phyloP scores from a whole-genome alignment of 2,329 filamentous ascomycete species.

The Sporothrix protearum region DNA sequence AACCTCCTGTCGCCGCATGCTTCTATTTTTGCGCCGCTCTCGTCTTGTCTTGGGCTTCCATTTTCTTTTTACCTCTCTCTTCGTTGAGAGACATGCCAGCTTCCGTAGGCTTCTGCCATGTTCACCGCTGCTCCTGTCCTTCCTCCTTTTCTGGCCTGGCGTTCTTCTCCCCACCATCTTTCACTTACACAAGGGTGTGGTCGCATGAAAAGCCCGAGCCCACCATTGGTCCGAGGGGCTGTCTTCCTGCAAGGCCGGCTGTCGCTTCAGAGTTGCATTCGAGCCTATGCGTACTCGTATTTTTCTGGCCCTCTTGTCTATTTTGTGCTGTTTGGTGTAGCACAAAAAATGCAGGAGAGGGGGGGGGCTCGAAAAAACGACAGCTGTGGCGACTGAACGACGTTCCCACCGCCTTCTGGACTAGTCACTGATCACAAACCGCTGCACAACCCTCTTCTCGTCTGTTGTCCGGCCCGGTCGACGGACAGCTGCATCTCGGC shows the following conservation, averaged over 20 bases:
- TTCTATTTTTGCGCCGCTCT: not conserved
- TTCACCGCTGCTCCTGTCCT: not conserved
- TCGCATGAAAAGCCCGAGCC: not conserved
- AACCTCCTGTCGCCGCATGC: too few relatives aligned
- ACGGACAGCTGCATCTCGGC: constrained; percentile 8
- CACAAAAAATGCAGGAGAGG: not conserved
- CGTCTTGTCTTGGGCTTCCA: not conserved
- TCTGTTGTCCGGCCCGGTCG: not conserved
- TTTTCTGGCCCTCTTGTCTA: not conserved
- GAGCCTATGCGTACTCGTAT: too few relatives aligned
- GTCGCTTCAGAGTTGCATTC: constrained; percentile 2
- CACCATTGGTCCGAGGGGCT: not conserved
- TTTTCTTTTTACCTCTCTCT: not conserved
- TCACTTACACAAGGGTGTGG: not conserved
- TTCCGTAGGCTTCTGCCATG: not conserved
- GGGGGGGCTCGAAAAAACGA: not conserved
- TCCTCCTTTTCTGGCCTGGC: not conserved
- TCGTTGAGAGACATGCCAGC: not conserved
- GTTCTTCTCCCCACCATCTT: not conserved
- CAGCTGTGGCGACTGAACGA: not conserved
- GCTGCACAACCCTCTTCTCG: not conserved
- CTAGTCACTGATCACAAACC: not conserved
- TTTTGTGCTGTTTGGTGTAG: not conserved
- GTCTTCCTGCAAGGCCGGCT: not conserved
- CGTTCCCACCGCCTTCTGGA: not conserved